Conservation (phyloP, 1,139 yeast genomes). For the Pneumocystis jirovecii region DNA sequence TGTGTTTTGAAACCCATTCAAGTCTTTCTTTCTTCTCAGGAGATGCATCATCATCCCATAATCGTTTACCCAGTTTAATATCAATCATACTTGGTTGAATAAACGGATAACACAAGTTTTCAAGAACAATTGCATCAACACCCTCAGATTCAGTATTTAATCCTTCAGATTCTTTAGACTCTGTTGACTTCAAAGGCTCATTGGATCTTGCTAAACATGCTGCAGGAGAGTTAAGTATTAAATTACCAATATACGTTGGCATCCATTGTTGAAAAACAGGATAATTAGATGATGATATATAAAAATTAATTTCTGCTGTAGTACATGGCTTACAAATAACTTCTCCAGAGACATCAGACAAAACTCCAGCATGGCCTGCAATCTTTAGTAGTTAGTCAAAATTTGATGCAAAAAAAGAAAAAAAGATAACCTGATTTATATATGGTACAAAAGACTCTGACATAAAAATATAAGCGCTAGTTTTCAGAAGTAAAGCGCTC, state of each 20-base stretch:
- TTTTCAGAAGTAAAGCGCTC: neutral
- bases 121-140: constrained; percentile 40
- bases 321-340: constrained; percentile 58
- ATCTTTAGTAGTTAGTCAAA: constrained; percentile 29
- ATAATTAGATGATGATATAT: constrained; percentile 22
- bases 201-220: constrained; percentile 1
- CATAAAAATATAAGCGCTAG: neutral
- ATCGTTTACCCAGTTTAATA: constrained; percentile 57
- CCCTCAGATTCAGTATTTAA: neutral
- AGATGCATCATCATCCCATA: constrained; percentile 49
- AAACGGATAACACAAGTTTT: constrained; percentile 52
- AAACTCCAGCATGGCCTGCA: constrained; percentile 82
- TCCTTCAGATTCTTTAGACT: neutral
- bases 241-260: constrained; percentile 11
- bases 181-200: neutral
- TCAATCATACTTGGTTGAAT: constrained; percentile 60
- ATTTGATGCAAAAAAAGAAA: neutral
- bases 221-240: constrained; percentile 6
- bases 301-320: constrained; percentile 57
- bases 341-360: constrained; percentile 45
- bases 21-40: constrained; percentile 50
- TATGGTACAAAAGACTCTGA: neutral
- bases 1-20: constrained; percentile 43
- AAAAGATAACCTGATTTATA: neutral
- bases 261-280: constrained; percentile 10